Conservation (phyloP, 2,329 filamentous ascomycete species). For the Tolypocladium amazonense region DNA sequence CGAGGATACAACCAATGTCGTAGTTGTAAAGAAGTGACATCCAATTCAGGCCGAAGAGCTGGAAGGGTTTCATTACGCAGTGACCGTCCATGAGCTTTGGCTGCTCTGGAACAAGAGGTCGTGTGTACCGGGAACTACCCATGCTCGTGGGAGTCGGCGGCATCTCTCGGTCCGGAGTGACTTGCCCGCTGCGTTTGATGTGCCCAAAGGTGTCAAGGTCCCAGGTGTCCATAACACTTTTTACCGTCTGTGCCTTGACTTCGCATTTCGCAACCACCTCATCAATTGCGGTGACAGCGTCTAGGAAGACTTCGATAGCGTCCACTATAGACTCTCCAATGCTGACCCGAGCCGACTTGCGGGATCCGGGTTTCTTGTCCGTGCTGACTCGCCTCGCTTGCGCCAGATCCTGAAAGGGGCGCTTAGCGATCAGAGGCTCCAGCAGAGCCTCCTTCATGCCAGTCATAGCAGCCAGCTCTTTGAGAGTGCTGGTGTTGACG, state of each 20-base stretch:
- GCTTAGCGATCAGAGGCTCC: slow-evolving; percentile 56
- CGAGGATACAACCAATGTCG: slow-evolving; percentile 77
- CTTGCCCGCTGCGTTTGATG: slow-evolving; percentile 19
- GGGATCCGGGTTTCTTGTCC: slow-evolving; percentile 34
- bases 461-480: slow-evolving; percentile 74
- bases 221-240: slow-evolving; percentile 34
- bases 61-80: slow-evolving; percentile 80
- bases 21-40: slow-evolving; percentile 72
- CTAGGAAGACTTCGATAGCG: slow-evolving; percentile 58
- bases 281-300: slow-evolving; percentile 74
- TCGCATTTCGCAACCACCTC: slow-evolving; percentile 70
- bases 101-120: slow-evolving; percentile 45
- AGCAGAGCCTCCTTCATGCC: slow-evolving; percentile 61
- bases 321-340: slow-evolving; percentile 43
- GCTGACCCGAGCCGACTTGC: slow-evolving; percentile 32
- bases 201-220: slow-evolving; percentile 37
- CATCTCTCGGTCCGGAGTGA: slow-evolving; percentile 21
- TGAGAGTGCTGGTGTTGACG: slow-evolving; percentile 67
- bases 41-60: slow-evolving; percentile 93
- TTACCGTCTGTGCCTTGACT: slow-evolving; percentile 49
- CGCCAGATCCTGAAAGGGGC: slow-evolving; percentile 61
- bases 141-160: slow-evolving; percentile 32
- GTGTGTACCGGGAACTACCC: slow-evolving; percentile 20
- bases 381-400: slow-evolving; percentile 56
- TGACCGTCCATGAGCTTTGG: slow-evolving; percentile 68